A percentile compares a stretch with the other conserved stretches of the same genome.
Conservation (phyloP, 208 protist genomes). For the Trichomonas tenax region DNA sequence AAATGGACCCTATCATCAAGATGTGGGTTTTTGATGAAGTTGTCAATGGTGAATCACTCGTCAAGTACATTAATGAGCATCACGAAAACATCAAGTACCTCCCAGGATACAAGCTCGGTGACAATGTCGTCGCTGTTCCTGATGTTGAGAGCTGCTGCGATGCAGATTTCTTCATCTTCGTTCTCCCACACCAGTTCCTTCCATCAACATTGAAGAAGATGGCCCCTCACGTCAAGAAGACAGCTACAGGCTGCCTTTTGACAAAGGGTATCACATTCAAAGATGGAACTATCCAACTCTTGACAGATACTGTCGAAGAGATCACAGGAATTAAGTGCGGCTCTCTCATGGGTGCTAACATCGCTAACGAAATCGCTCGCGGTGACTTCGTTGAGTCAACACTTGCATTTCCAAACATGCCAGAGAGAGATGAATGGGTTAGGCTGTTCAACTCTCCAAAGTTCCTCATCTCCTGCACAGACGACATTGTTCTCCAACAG, state of each 20-base stretch:
- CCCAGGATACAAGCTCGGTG: conserved; percentile 24
- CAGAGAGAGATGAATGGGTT: conserved; percentile 14
- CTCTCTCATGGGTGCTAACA: conserved; percentile 32
- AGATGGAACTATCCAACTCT: not conserved
- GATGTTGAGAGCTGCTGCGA: not conserved
- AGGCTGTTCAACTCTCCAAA: not conserved
- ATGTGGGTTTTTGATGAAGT: conserved; percentile 37
- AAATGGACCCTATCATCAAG: not conserved
- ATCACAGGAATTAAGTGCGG: not conserved
- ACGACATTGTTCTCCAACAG: conserved; percentile 18
- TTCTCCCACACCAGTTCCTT: conserved; percentile 31
- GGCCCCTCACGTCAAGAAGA: not conserved
- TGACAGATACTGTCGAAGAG: conserved; percentile 24
- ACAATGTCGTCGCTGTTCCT: conserved; percentile 25
- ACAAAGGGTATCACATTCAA: not conserved
- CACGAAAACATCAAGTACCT: conserved; percentile 43
- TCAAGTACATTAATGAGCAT: conserved; percentile 34
- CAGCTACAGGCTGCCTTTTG: not conserved
- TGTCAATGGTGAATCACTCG: conserved; percentile 34
- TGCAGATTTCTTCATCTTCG: conserved; percentile 29
- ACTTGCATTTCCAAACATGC: not conserved
- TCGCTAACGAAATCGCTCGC: conserved; percentile 32
- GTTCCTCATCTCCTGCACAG: not conserved
- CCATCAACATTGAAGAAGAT: not conserved
- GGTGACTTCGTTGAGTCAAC: not conserved